These are phyloP conservation scores for Aspergillus hancockii DNA, from an alignment of 495 filamentous ascomycete genomes.

Conservation along the genomic window DNA sequence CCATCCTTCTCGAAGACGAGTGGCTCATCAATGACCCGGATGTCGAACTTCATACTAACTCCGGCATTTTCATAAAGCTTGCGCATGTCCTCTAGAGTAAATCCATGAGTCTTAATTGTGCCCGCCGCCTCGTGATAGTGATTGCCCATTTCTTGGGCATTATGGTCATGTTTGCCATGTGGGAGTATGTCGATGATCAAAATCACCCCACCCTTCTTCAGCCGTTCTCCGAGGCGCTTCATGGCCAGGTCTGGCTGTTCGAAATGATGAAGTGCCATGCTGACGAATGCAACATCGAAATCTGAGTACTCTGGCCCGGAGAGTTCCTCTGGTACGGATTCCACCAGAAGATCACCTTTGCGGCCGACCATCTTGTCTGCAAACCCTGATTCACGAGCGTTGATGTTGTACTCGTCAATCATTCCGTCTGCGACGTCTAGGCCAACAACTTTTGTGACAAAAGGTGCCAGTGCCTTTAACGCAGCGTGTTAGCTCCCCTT, in stretches of 20 bases:
- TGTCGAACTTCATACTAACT: constrained; percentile 43
- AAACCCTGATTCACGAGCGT: constrained; percentile 39
- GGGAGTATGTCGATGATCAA: constrained; percentile 66
- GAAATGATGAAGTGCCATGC: constrained; percentile 75
- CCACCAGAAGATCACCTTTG: constrained; percentile 57
- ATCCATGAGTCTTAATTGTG: constrained; percentile 59
- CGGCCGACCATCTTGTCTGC: constrained; percentile 55
- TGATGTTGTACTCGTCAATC: constrained; percentile 59
- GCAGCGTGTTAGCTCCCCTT: background rate
- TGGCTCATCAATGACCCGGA: constrained; percentile 33
- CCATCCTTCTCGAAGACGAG: constrained; percentile 30
- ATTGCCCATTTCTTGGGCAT: constrained; percentile 21
- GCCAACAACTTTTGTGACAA: constrained; percentile 60
- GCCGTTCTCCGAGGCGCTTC: constrained; percentile 54
- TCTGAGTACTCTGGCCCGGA: constrained; percentile 49
- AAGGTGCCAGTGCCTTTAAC: constrained; percentile 58
- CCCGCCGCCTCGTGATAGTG: constrained; percentile 24
- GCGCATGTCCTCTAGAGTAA: constrained; percentile 52
- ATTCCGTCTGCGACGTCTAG: constrained; percentile 70
- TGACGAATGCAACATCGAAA: constrained; percentile 66
- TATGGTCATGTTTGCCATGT: constrained; percentile 28
- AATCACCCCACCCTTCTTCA: constrained; percentile 63
- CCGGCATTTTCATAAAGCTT: constrained; percentile 55
- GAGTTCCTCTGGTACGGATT: constrained; percentile 40
- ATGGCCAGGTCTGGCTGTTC: constrained; percentile 58